Percentiles rank a stretch among this genome's conserved stretches.
phyloP scores from a whole-genome alignment of 225 moss, liverwort and hornwort genomes.

The Pseudoscleropodium purum region DNA sequence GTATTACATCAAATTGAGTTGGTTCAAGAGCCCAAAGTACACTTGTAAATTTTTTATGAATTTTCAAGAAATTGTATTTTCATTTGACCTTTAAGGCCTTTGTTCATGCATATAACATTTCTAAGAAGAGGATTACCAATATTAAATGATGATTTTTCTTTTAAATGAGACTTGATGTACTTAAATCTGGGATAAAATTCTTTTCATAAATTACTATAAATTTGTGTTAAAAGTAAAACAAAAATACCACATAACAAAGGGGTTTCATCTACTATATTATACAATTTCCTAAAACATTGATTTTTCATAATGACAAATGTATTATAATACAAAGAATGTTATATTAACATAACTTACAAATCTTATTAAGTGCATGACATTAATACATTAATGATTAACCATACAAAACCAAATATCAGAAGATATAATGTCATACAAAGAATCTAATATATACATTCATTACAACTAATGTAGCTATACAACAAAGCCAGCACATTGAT shows the following conservation, averaged over 20 bases:
- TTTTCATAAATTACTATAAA: not conserved
- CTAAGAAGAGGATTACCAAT: not conserved
- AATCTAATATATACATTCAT: not conserved
- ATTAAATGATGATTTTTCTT: not conserved
- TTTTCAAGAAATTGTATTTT: not conserved
- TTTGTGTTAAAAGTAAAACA: not conserved
- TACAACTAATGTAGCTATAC: accelerated
- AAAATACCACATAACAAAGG: too few relatives aligned
- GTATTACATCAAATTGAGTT: not conserved
- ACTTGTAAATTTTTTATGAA: not conserved
- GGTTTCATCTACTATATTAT: not conserved
- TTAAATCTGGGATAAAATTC: not conserved
- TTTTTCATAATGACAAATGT: not conserved
- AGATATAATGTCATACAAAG: accelerated
- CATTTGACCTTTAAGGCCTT: not conserved
- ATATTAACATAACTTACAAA: not conserved
- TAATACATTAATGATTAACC: not conserved
- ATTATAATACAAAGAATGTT: not conserved
- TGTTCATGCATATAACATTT: not conserved
- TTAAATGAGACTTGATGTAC: not conserved
- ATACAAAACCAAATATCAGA: not conserved
- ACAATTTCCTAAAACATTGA: not conserved
- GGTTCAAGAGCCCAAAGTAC: not conserved
- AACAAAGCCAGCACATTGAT: accelerated
- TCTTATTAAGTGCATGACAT: too few relatives aligned